Evolutionary conservation across 2,329 filamentous ascomycete species (phyloP), one percentile per base, ranked within the genome.

Genomic region (Cordyceps tenuipes): DNA sequence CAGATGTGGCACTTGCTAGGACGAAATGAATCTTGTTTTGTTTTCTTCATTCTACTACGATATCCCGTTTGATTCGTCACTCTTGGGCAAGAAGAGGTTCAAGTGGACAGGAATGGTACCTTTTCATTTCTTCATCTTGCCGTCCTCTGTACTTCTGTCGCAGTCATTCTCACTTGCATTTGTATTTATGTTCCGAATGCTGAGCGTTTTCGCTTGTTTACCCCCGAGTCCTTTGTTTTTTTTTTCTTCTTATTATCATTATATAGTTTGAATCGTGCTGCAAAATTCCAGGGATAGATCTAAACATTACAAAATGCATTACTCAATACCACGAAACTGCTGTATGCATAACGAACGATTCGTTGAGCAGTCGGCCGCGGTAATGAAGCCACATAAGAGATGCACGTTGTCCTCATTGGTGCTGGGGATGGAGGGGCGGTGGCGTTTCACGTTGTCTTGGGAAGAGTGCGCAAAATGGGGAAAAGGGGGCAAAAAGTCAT

Each of bases 1-100:
- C n/a, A n/a, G n/a, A n/a, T n/a, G n/a, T n/a, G n/a, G n/a, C n/a
- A n/a, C n/a, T n/a, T n/a, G 13, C 6, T 41, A 57, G 46, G 55
- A 57, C 43, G 55, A 57, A 57, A 31, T 57, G 47, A 36, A 41
- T 12, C 23, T 39, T 48, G 31, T 57, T 57, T 48, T 46, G 48
- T 57, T 57, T 56, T 19, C n/a, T n/a, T 41, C 17, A 46, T 44
- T 17, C 36, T 34, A 7, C 17, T 47, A 48, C 43, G 44, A 48
- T 56, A 39, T 56, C 31, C 44, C 29, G 17, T 15, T 31, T 56
- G 44, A 26, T 13, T 21, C 39, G 43, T 56, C 44, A 29, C 47
- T 26, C n/a, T n/a, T 39, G 12, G 51, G 51, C 36, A 34, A 31
- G 13, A 50, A 34, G 48, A n/a, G 26, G 17, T 50, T n/a, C 31